Conservation (phyloP, 139 green algal genomes). For the Chlorella sp. region DNA sequence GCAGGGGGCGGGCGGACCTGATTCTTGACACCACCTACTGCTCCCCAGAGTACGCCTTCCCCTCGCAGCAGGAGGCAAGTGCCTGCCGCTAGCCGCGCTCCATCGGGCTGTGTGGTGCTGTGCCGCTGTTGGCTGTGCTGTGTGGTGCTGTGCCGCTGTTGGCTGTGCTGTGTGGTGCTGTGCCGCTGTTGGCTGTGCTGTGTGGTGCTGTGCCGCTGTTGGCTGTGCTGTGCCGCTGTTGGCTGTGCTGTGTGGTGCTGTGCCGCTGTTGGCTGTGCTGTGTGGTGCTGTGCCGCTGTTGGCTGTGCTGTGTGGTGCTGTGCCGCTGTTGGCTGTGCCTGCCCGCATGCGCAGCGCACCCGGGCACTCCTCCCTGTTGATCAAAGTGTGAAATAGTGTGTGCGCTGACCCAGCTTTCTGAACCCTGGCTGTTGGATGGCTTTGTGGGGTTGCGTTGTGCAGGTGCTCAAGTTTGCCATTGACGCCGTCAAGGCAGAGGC, state of each 20-base stretch:
- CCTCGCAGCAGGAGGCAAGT: constrained; percentile 64
- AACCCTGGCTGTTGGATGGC: background rate
- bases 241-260: too few relatives aligned
- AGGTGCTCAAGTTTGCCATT: constrained; percentile 72
- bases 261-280: too few relatives aligned
- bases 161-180: too few relatives aligned
- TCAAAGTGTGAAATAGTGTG: background rate
- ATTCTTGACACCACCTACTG: constrained; percentile 97
- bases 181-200: too few relatives aligned
- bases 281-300: too few relatives aligned
- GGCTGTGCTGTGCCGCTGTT: too few relatives aligned
- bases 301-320: too few relatives aligned
- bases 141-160: too few relatives aligned
- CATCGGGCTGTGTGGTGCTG: background rate
- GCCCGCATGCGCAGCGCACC: too few relatives aligned
- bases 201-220: too few relatives aligned
- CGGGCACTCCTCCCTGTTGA: too few relatives aligned
- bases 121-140: background rate
- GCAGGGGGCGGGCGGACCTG: constrained; percentile 55
- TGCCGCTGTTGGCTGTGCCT: too few relatives aligned
- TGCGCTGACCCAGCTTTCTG: background rate
- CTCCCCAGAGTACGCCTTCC: constrained; percentile 78
- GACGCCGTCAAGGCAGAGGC: constrained; percentile 78
- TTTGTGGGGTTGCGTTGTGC: background rate
- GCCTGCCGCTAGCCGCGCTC: background rate